phyloP scores from a whole-genome alignment of 2,329 filamentous ascomycete genomes.

The Monilinia polystroma region DNA sequence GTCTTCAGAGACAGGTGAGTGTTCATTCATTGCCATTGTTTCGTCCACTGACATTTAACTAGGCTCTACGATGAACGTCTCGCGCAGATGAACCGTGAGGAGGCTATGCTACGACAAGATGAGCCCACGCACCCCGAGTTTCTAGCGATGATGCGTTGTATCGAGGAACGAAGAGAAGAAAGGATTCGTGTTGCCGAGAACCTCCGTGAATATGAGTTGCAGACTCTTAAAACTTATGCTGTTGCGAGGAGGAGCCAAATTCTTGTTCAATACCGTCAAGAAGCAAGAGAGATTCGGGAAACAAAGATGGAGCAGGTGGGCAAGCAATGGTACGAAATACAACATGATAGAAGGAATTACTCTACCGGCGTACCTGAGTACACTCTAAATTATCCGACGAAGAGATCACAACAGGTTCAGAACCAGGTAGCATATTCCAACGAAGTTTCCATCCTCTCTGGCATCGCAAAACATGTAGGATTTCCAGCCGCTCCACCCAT shows the following conservation, averaged over 20 bases:
- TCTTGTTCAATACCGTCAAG: constrained; percentile 88
- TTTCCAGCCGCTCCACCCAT: constrained; percentile 94
- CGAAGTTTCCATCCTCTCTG: constrained; percentile 87
- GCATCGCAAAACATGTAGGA: constrained; percentile 90
- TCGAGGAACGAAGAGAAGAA: constrained; percentile 78
- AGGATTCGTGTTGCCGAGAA: constrained; percentile 74
- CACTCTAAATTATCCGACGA: constrained; percentile 75
- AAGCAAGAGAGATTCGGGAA: constrained; percentile 79
- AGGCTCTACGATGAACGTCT: constrained; percentile 89
- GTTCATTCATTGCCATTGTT: constrained; percentile 35
- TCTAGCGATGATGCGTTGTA: constrained; percentile 81
- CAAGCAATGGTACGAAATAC: constrained; percentile 88
- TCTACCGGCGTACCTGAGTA: constrained; percentile 80
- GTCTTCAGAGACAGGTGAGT: constrained; percentile 73
- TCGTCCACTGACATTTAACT: constrained; percentile 31
- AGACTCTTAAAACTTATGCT: constrained; percentile 70
- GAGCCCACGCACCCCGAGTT: constrained; percentile 85
- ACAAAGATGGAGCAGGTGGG: constrained; percentile 76
- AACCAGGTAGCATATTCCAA: constrained; percentile 92
- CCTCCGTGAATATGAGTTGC: constrained; percentile 70
- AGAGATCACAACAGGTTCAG: constrained; percentile 72
- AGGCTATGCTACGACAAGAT: constrained; percentile 58
- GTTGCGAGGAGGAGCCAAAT: constrained; percentile 82
- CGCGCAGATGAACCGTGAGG: constrained; percentile 71
- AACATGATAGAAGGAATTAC: constrained; percentile 77